Conservation (phyloP, 768 basidiomycete genomes). For the Psilocybe tampanensis region DNA sequence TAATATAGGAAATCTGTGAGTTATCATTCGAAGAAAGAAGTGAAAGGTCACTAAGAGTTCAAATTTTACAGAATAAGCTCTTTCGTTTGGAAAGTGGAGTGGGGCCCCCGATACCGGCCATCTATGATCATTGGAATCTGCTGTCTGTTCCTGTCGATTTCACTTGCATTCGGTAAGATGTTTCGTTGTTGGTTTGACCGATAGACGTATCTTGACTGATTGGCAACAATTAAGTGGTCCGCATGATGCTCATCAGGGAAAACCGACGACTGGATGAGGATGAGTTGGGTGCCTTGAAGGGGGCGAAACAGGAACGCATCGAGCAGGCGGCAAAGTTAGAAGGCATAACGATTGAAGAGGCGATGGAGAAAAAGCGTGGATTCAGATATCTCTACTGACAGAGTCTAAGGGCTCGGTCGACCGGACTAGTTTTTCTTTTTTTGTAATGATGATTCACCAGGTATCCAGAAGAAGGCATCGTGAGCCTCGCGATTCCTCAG, state of each 20-base stretch:
- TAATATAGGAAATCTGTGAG: conserved; percentile 10
- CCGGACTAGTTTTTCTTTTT: background rate
- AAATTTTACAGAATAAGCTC: background rate
- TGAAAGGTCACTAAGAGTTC: background rate
- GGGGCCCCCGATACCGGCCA: conserved; percentile 4
- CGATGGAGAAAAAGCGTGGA: conserved; percentile 10
- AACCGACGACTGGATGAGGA: conserved; percentile 4
- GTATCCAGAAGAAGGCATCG: background rate
- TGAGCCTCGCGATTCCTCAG: no score
- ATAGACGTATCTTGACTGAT: background rate
- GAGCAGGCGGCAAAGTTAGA: conserved; percentile 9
- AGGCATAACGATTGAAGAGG: conserved; percentile 9
- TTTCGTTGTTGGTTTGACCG: background rate
- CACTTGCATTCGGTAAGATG: conserved; percentile 1
- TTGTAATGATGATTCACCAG: background rate
- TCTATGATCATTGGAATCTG: conserved; percentile 7
- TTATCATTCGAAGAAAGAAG: background rate
- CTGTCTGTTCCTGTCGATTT: background rate
- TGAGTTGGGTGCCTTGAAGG: conserved; percentile 6
- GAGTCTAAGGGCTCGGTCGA: no score
- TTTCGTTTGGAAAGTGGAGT: conserved; percentile 8
- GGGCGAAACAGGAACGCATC: conserved; percentile 7
- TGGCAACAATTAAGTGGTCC: background rate
- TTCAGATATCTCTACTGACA: conserved; percentile 10
- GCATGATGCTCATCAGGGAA: conserved; percentile 5